Base-by-base conservation (phyloP, 371 early-diverging fungal species). In the Mucor indicus region DNA sequence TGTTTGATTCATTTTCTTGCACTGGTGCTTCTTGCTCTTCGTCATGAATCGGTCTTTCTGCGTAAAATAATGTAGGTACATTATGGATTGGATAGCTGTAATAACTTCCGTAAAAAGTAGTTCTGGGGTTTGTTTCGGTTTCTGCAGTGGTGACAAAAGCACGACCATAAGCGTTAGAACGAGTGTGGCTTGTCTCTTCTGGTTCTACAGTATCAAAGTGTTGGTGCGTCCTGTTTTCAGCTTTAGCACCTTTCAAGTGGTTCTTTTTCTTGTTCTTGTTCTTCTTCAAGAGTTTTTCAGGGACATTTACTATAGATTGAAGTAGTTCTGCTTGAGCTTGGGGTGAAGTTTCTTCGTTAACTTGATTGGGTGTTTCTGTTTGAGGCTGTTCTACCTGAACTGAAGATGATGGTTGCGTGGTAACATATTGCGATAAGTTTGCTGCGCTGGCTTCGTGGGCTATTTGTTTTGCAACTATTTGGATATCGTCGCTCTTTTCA, bases 201-300 rank as follows among this genome's bases (percentile, higher is more conserved):
- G 3, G 10, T 24, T 24, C 41, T 19, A 13, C 13, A 12, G 38
- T 27, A 3, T 40, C 21, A 21, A 27, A 47, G 30, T 42, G 37
- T 0, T 42, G 36, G 36, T 54, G 47, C 0, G 10, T 6, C 21
- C 29, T 10, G 15, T 23, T 32, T 20, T 33, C 42, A 22, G 40
- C 50, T 9, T 43, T 44, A 3, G 8, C 27, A 15, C 36, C 27
- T n/a, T 46, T 54, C 17, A 54, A 4, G 22, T 54, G 54, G 16
- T 54, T 33, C 24, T 54, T 54, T 17, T 54, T 54, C 35, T 54
- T 54, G 21, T 54, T 54, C 25, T 54, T 54, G 23, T 54, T 54
- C 39, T 54, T 46, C n/a, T 54, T 54, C 13, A 54, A 17, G 3
- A 54, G 29, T 23, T 20, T n/a, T 11, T 3, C 23, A 33, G 35